A percentile compares a stretch with the other conserved stretches of the same genome.
Evolutionary conservation across 176 grass and related monocot species (phyloP).

Genomic region (Raddia guianensis): DNA sequence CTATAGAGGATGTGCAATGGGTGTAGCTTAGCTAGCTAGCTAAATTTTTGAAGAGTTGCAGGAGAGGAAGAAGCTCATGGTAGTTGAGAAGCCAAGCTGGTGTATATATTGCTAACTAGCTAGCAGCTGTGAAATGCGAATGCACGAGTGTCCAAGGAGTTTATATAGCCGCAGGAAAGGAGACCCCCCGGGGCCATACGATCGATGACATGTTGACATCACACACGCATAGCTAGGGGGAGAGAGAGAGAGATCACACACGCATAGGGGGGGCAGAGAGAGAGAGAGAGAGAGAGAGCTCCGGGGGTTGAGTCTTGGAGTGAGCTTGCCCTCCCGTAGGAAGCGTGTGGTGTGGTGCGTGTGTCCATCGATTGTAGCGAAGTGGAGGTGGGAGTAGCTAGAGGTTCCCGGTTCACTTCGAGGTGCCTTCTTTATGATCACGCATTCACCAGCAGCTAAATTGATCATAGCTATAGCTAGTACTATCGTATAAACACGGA

Average conservation of each 20-base stretch:
- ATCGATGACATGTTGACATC: constrained; percentile 21
- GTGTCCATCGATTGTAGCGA: constrained; percentile 31
- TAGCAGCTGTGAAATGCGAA: background rate
- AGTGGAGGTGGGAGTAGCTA: constrained; percentile 15
- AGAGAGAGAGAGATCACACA: background rate
- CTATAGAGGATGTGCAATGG: background rate
- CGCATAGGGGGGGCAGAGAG: background rate
- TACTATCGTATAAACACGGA: too few relatives aligned
- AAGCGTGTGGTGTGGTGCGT: constrained; percentile 5
- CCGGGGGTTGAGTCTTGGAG: constrained; percentile 51
- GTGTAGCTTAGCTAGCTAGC: background rate
- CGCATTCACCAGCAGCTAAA: too few relatives aligned
- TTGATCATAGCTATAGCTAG: too few relatives aligned
- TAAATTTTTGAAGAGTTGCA: background rate
- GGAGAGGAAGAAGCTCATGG: background rate
- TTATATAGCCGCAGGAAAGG: constrained; percentile 52
- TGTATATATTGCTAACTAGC: background rate
- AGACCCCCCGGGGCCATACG: background rate
- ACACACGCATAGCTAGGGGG: background rate
- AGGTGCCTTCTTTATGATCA: background rate
- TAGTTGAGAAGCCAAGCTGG: background rate
- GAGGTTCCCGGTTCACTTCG: background rate
- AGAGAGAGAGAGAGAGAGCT: constrained; percentile 30
- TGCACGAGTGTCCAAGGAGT: background rate
- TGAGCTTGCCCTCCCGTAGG: constrained; percentile 47